Evolutionary conservation across 805 yeast species (phyloP).

Genomic region (Nakazawaea molendinolei): DNA sequence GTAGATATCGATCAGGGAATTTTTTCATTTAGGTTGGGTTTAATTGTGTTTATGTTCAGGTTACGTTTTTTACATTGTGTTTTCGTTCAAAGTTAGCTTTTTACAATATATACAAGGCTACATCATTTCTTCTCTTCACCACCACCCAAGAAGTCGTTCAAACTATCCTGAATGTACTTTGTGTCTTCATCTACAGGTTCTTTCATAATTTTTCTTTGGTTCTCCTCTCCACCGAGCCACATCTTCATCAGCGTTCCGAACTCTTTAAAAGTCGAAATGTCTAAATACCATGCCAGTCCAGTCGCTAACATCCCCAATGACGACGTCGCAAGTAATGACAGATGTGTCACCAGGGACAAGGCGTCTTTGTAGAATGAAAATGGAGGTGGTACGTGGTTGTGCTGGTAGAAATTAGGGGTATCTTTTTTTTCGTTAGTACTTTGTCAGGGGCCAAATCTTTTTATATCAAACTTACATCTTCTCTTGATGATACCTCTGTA

Average conservation of each 20-base stretch:
- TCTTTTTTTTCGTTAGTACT: constrained; percentile 21
- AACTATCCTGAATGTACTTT: constrained; percentile 45
- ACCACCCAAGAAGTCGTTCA: constrained; percentile 43
- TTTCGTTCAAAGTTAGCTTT: too few species aligned
- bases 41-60: too few species aligned
- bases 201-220: constrained; percentile 37
- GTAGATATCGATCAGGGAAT: not conserved
- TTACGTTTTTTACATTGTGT: too few species aligned
- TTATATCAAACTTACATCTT: constrained; percentile 38
- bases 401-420: constrained; percentile 70
- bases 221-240: constrained; percentile 61
- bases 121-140: constrained; percentile 1
- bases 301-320: constrained; percentile 66
- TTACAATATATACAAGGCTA: too few species aligned
- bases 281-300: constrained; percentile 76
- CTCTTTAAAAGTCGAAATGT: constrained; percentile 61
- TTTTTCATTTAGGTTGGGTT: too few species aligned
- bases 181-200: constrained; percentile 57
- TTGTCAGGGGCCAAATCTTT: not conserved
- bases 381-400: constrained; percentile 82
- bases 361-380: constrained; percentile 80
- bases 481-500: constrained; percentile 68
- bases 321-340: constrained; percentile 67
- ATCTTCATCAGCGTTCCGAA: constrained; percentile 64
- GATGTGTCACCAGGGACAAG: constrained; percentile 75